phyloP scores from a whole-genome alignment of 1,284 basidiomycete species.

The Rugosomyces carneus region DNA sequence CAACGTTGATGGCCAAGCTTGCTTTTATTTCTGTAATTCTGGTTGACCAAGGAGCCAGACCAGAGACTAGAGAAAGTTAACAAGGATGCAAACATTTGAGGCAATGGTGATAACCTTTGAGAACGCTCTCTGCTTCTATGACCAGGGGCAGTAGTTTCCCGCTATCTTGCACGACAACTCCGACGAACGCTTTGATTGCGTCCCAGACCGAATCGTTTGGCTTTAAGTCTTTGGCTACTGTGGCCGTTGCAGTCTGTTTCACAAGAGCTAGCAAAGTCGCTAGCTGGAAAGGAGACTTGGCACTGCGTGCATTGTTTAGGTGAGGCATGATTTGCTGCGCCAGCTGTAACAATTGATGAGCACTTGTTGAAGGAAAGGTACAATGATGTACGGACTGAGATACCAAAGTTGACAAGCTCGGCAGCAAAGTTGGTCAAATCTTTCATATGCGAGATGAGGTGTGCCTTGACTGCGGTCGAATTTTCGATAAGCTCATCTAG shows the following conservation, averaged over 20 bases:
- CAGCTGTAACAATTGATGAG: constrained; percentile 23
- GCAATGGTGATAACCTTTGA: constrained; percentile 54
- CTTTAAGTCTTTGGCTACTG: constrained; percentile 64
- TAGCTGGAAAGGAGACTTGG: constrained; percentile 75
- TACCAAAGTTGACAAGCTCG: constrained; percentile 84
- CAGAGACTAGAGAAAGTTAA: constrained; percentile 47
- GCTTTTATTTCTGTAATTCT: constrained; percentile 88
- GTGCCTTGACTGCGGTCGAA: constrained; percentile 64
- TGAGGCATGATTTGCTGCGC: constrained; percentile 84
- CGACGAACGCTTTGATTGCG: constrained; percentile 64
- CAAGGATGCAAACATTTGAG: neutral
- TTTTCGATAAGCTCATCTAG: constrained; percentile 75
- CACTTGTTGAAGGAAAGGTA: neutral
- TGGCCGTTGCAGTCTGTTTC: constrained; percentile 64
- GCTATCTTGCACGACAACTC: constrained; percentile 66
- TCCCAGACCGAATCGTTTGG: constrained; percentile 71
- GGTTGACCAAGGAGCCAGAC: constrained; percentile 80
- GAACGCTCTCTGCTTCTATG: constrained; percentile 70
- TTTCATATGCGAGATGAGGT: constrained; percentile 68
- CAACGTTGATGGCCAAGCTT: constrained; percentile 78
- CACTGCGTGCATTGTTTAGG: constrained; percentile 64
- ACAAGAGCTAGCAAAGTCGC: constrained; percentile 66
- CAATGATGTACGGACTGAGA: constrained; percentile 53
- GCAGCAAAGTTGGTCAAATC: constrained; percentile 67
- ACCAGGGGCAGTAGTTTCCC: constrained; percentile 63